Percentiles rank a stretch among this genome's conserved stretches.
Evolutionary conservation across 1,139 yeast species (phyloP).

Genomic region (Pichia kudriavzevii): DNA sequence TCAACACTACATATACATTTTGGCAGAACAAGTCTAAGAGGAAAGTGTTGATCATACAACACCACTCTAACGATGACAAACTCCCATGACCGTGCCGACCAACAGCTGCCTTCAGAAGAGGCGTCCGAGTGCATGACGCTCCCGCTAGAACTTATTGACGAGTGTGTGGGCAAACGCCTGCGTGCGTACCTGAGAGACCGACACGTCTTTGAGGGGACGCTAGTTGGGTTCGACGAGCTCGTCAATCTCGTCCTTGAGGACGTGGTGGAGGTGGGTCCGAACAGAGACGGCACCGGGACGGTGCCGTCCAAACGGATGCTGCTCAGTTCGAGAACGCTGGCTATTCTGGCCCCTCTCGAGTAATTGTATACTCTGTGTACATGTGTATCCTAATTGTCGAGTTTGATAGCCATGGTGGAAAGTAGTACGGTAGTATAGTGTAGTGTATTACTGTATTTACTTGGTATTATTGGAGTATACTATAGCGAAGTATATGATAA

Average conservation of each 20-base stretch:
- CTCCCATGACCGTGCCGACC: background rate
- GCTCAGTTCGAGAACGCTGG: slow-evolving; percentile 80
- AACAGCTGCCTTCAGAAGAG: no score
- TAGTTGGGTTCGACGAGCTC: slow-evolving; percentile 90
- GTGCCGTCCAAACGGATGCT: slow-evolving; percentile 47
- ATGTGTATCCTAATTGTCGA: no score
- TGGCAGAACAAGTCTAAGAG: no score
- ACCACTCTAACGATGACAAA: background rate
- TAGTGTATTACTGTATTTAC: no score
- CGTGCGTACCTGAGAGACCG: slow-evolving; percentile 72
- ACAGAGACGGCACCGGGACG: slow-evolving; percentile 27
- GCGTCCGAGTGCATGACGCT: slow-evolving; percentile 23
- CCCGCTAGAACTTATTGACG: slow-evolving; percentile 84
- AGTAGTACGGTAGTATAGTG: no score
- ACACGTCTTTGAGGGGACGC: slow-evolving; percentile 75
- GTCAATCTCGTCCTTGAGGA: slow-evolving; percentile 87
- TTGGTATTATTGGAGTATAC: no score
- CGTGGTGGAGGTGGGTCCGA: slow-evolving; percentile 56
- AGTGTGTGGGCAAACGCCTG: slow-evolving; percentile 72
- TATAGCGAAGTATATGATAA: no score
- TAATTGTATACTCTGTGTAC: no score
- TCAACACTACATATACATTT: no score
- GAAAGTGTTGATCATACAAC: no score
- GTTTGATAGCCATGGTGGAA: no score
- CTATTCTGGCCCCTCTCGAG: slow-evolving; percentile 60